These are phyloP conservation scores for Dioszegia hungarica DNA, from an alignment of 768 basidiomycete genomes.

Conservation along the genomic window DNA sequence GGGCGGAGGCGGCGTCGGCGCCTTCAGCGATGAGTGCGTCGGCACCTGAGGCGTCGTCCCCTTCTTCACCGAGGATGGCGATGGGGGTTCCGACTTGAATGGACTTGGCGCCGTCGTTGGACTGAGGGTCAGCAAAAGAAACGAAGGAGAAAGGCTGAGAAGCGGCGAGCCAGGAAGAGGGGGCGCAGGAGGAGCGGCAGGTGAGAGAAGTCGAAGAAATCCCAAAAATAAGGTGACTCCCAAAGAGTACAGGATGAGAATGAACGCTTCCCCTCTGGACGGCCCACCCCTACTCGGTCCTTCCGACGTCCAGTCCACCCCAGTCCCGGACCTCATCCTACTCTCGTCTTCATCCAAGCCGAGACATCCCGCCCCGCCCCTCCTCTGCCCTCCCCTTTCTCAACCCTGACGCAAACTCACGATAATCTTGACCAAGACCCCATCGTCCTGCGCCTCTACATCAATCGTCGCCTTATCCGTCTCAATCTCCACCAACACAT, in stretches of 20 bases:
- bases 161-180: no score
- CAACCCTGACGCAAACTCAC: conserved; percentile 56
- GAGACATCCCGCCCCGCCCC: neutral
- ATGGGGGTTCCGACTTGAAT: conserved; percentile 81
- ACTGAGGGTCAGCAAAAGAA: conserved; percentile 54
- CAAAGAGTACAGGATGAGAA: no score
- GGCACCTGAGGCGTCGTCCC: conserved; percentile 84
- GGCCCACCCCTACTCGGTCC: neutral
- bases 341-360: neutral
- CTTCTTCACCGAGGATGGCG: conserved; percentile 88
- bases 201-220: no score
- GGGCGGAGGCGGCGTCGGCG: conserved; percentile 30
- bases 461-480: conserved; percentile 99
- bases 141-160: no score
- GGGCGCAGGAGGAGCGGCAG: no score
- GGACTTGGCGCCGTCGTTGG: conserved; percentile 76
- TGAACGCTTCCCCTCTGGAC: no score
- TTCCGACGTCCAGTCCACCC: neutral
- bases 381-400: neutral
- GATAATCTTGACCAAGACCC: conserved; percentile 92
- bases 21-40: conserved; percentile 67
- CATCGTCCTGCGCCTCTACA: conserved; percentile 98
- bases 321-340: neutral
- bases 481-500: conserved; percentile 96
- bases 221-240: no score